Base-by-base conservation (phyloP, 192 early-diverging fungal species). In the Dispira simplex region DNA sequence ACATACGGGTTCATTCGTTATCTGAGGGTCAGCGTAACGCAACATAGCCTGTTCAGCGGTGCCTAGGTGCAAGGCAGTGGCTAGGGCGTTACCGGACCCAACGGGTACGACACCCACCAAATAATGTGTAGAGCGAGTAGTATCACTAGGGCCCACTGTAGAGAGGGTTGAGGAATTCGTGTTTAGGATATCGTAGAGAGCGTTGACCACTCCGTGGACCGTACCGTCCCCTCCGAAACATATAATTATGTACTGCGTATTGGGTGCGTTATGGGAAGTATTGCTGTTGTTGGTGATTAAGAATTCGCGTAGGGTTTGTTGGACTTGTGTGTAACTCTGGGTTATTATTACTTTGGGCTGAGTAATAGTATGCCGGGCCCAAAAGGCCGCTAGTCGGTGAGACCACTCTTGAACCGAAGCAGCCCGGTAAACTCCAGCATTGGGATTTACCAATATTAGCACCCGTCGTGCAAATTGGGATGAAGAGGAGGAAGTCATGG, bases 181-280 rank as follows among this genome's bases (percentile, higher is more conserved):
- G 16, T 56, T 18, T 3, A 28, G 25, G 13, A 13, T 21, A 12
- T 56, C 20, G 3, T 27, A 21, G 21, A 51, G 48, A 23, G 20
- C 21, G 23, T 56, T 56, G 20, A 56, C 23, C 3, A 56, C 54
- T 10, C 28, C 54, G 23, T 56, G 54, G 21, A 56, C 9, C 8
- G 54, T 56, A 56, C 54, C 54, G 9, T 56, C 54, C 18, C 54
- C 54, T 14, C 54, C 54, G 13, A 56, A 28, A 26, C 54, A 56
- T 10, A 56, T 0, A 9, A 56, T 56, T 27, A 56, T 14, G 3
- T 14, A 12, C 54, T 13, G 54, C 25, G 48, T 16, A 23, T 16
- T 51, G 3, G 48, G 28, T 14, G 54, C 3, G 54, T 21, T 26
- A 12, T 21, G 9, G 11, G 10, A 28, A 21, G 21, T 21, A 28